These are phyloP conservation scores for Triadica sebifera DNA, from an alignment of 345 rosid genomes.

Conservation along the genomic window DNA sequence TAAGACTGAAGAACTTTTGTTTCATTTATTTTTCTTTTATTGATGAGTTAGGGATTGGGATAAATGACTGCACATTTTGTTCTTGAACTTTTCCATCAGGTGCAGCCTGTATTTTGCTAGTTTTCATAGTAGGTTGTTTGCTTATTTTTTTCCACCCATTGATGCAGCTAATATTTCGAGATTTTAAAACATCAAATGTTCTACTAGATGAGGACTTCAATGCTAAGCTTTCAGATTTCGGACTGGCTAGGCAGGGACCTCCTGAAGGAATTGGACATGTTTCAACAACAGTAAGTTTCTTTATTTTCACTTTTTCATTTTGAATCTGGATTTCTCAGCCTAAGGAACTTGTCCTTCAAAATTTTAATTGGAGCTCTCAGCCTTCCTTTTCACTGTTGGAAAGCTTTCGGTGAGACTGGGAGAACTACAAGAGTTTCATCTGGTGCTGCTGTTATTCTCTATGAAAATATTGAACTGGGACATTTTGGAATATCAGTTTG, in stretches of 20 bases:
- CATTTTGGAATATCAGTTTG: not conserved
- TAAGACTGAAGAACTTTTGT: no score
- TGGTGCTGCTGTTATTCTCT: not conserved
- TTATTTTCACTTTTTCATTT: not conserved
- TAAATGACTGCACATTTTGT: not conserved
- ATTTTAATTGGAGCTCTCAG: not conserved
- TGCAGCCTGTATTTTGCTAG: not conserved
- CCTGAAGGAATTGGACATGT: slow-evolving; percentile 83
- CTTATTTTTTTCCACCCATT: slow-evolving; percentile 17
- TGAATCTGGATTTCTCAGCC: not conserved
- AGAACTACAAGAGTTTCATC: not conserved
- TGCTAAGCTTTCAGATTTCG: slow-evolving; percentile 96
- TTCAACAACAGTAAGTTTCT: slow-evolving; percentile 69
- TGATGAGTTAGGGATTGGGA: no score
- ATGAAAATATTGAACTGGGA: not conserved
- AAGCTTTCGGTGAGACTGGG: no score
- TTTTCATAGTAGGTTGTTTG: slow-evolving; percentile 7
- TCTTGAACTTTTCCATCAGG: not conserved
- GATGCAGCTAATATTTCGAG: slow-evolving; percentile 88
- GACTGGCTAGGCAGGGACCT: slow-evolving; percentile 94
- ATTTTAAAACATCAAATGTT: slow-evolving; percentile 84
- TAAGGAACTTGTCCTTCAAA: not conserved
- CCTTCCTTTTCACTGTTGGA: not conserved
- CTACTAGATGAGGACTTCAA: slow-evolving; percentile 79
- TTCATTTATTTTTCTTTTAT: no score